A percentile compares a stretch with the other conserved stretches of the same genome.
Evolutionary conservation across 306 rosid genomes (phyloP).

Genomic region (Lotus japonicus): DNA sequence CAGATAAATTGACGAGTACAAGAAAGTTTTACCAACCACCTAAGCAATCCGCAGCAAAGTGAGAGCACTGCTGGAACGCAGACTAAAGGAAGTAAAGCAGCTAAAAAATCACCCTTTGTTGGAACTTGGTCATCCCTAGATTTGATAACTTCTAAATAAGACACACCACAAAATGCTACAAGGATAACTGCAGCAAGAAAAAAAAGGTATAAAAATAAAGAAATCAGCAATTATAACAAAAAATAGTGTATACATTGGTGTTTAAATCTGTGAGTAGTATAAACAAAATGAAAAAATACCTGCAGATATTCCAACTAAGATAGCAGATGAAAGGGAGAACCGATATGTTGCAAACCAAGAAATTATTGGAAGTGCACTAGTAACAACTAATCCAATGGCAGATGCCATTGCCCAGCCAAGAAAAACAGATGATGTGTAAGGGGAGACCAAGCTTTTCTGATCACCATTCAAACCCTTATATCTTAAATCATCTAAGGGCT

Average conservation of each 20-base stretch:
- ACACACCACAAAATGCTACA: slow-evolving; percentile 84
- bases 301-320: slow-evolving; percentile 71
- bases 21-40: slow-evolving; percentile 63
- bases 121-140: slow-evolving; percentile 73
- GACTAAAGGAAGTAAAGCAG: slow-evolving; percentile 92
- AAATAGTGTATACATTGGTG: not conserved
- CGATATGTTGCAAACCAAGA: slow-evolving; percentile 98
- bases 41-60: slow-evolving; percentile 85
- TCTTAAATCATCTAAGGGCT: slow-evolving; percentile 82
- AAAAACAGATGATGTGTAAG: slow-evolving; percentile 78
- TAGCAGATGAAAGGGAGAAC: slow-evolving; percentile 84
- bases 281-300: slow-evolving; percentile 39
- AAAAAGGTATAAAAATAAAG: not conserved
- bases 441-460: slow-evolving; percentile 63
- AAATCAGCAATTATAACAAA: not conserved
- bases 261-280: not conserved
- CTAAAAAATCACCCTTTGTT: slow-evolving; percentile 84
- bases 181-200: slow-evolving; percentile 58
- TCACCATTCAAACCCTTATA: slow-evolving; percentile 87
- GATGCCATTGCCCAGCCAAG: slow-evolving; percentile 99
- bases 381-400: slow-evolving; percentile 71
- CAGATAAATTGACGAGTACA: slow-evolving; percentile 6
- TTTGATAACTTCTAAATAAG: slow-evolving; percentile 82
- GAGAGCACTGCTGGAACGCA: slow-evolving; percentile 94
- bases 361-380: slow-evolving; percentile 83